Evolutionary conservation across 208 protist species (phyloP).

Genomic region (Porcisia deanei): DNA sequence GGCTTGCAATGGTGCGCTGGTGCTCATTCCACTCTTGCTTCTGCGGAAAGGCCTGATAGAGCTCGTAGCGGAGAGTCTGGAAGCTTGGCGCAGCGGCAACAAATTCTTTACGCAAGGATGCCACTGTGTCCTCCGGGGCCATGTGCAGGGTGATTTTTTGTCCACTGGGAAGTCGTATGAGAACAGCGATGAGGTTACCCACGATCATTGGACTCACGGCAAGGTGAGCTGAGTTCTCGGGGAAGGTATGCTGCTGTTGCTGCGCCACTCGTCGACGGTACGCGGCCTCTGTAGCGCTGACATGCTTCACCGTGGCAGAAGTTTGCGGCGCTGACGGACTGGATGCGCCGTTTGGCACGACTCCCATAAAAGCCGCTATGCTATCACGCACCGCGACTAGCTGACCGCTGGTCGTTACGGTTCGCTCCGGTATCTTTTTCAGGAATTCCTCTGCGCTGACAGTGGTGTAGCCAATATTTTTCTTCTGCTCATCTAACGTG

Average conservation of each 20-base stretch:
- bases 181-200: slow-evolving; percentile 49
- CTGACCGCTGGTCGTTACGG: slow-evolving; percentile 68
- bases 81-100: slow-evolving; percentile 52
- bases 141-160: slow-evolving; percentile 61
- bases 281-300: slow-evolving; percentile 49
- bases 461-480: slow-evolving; percentile 14
- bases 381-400: slow-evolving; percentile 68
- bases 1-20: slow-evolving; percentile 54
- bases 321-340: neutral
- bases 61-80: slow-evolving; percentile 47
- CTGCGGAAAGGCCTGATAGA: slow-evolving; percentile 76
- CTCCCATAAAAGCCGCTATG: slow-evolving; percentile 56
- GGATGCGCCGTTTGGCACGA: slow-evolving; percentile 1
- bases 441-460: slow-evolving; percentile 63
- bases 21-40: slow-evolving; percentile 56
- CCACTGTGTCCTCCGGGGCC: slow-evolving; percentile 55
- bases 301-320: slow-evolving; percentile 41
- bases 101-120: slow-evolving; percentile 65
- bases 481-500: slow-evolving; percentile 29
- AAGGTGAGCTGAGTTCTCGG: neutral
- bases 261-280: slow-evolving; percentile 9
- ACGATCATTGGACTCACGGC: slow-evolving; percentile 7
- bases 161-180: slow-evolving; percentile 74
- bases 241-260: neutral
- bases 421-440: slow-evolving; percentile 54